A percentile compares a stretch with the other conserved stretches of the same genome.
Evolutionary conservation across 441 rosid species (phyloP).

Genomic region (Capsella rubella): DNA sequence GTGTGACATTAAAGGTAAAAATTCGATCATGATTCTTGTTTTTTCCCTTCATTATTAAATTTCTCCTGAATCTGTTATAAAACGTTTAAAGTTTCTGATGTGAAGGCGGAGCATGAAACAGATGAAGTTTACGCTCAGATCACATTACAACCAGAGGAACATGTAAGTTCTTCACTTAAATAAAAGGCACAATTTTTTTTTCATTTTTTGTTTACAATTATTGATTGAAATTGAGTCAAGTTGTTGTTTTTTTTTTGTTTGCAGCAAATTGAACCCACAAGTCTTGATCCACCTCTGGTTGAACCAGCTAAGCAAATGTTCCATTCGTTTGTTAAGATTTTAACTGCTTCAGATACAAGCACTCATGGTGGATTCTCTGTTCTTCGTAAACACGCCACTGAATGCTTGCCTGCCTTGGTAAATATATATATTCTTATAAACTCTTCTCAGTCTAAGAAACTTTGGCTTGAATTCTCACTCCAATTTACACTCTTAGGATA

Average conservation of each 20-base stretch:
- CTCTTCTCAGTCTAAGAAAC: not conserved
- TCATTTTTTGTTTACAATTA: not conserved
- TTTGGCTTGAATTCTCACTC: slow-evolving; percentile 5
- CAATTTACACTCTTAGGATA: slow-evolving; percentile 56
- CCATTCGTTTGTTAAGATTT: slow-evolving; percentile 83
- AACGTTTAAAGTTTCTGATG: not conserved
- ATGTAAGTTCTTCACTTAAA: slow-evolving; percentile 45
- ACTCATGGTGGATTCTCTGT: slow-evolving; percentile 99
- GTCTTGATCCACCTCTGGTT: slow-evolving; percentile 61
- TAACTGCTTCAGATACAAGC: slow-evolving; percentile 95
- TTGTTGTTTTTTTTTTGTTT: not conserved
- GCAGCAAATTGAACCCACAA: slow-evolving; percentile 70
- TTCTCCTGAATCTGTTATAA: not conserved
- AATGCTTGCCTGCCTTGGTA: slow-evolving; percentile 89
- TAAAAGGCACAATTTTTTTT: not conserved
- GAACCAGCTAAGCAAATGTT: slow-evolving; percentile 63
- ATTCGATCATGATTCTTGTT: not conserved
- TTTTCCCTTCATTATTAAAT: not conserved
- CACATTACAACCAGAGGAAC: slow-evolving; percentile 69
- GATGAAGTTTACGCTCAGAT: slow-evolving; percentile 98
- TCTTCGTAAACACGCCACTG: slow-evolving; percentile 94
- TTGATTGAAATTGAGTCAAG: too few relatives aligned
- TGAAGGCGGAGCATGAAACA: slow-evolving; percentile 86
- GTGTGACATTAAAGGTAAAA: slow-evolving; percentile 65
- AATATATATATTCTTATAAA: not conserved